phyloP scores from a whole-genome alignment of 345 rosid genomes.

The Eucalyptus shirleyi region DNA sequence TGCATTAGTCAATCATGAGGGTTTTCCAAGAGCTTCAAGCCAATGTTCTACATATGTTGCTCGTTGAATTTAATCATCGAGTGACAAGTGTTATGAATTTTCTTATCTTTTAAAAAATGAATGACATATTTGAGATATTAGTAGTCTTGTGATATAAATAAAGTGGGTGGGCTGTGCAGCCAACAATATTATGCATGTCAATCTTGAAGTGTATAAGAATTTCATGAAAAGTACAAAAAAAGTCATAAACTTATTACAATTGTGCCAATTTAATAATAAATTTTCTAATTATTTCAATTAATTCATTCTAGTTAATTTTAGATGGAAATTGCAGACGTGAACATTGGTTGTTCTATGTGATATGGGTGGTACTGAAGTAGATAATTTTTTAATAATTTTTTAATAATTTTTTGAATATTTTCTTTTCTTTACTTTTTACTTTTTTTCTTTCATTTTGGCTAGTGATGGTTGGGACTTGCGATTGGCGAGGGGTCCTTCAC shows the following conservation, averaged over 20 bases:
- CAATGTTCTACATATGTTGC: background rate
- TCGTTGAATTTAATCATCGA: background rate
- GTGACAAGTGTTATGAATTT: background rate
- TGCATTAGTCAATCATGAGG: background rate
- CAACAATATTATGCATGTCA: background rate
- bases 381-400: no score
- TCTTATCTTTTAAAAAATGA: background rate
- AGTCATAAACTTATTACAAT: background rate
- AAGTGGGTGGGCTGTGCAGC: background rate
- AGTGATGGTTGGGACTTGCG: background rate
- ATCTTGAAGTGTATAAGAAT: background rate
- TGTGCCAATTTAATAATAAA: fast-evolving
- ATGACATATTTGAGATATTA: background rate
- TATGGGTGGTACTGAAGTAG: fast-evolving
- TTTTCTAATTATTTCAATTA: no score
- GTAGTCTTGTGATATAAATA: background rate
- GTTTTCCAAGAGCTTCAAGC: background rate
- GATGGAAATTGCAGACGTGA: background rate
- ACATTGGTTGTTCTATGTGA: no score
- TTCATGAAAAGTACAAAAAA: background rate
- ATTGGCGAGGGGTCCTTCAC: fast-evolving
- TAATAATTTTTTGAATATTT: no score
- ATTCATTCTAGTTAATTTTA: background rate
- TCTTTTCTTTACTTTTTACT: no score
- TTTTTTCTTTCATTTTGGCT: background rate